Percentiles rank a stretch among this genome's conserved stretches.
Evolutionary conservation across 495 filamentous ascomycete species (phyloP).

Genomic region (Thozetella sp.): DNA sequence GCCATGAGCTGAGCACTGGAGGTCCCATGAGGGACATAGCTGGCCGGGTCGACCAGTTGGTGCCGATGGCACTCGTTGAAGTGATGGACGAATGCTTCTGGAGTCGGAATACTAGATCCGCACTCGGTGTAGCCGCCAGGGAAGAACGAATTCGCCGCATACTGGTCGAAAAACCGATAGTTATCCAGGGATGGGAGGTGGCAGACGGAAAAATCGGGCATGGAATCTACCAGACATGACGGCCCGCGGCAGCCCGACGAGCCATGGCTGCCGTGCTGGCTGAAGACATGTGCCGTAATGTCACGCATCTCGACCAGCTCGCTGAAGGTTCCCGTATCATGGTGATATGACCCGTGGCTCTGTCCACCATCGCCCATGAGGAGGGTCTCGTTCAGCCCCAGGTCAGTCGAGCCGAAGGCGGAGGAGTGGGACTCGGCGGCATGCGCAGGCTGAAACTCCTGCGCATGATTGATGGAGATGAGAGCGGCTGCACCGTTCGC

Average conservation of each 20-base stretch:
- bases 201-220: slow-evolving; percentile 22
- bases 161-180: slow-evolving; percentile 18
- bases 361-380: not conserved
- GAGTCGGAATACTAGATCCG: slow-evolving; percentile 23
- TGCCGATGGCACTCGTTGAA: slow-evolving; percentile 18
- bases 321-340: slow-evolving; percentile 11
- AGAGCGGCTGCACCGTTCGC: slow-evolving; percentile 31
- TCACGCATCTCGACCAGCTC: slow-evolving; percentile 13
- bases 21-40: not conserved
- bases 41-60: not conserved
- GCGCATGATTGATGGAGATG: slow-evolving; percentile 31
- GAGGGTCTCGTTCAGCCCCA: not conserved
- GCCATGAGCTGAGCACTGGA: slow-evolving; percentile 9
- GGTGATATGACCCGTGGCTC: slow-evolving; percentile 6
- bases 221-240: slow-evolving; percentile 26
- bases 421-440: not conserved
- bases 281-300: slow-evolving; percentile 27
- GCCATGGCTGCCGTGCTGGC: slow-evolving; percentile 18
- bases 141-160: slow-evolving; percentile 12
- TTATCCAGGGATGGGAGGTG: slow-evolving; percentile 20
- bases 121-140: slow-evolving; percentile 23
- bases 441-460: slow-evolving; percentile 8
- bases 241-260: slow-evolving; percentile 21
- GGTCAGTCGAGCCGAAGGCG: not conserved
- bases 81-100: slow-evolving; percentile 27